phyloP scores from a whole-genome alignment of 2,329 filamentous ascomycete genomes.

The Ophiostoma himal-ulmi region DNA sequence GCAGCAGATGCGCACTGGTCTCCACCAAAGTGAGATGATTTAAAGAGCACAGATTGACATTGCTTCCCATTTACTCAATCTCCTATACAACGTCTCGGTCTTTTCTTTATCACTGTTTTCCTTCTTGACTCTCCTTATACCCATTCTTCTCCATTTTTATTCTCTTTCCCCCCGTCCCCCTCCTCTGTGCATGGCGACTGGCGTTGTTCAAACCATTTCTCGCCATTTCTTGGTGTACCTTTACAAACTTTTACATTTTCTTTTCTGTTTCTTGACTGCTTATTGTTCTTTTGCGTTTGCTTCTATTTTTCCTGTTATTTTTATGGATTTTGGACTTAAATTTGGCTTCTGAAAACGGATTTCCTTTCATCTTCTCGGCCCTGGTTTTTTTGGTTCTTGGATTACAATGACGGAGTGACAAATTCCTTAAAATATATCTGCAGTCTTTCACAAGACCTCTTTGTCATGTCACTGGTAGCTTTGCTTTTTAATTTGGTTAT shows the following conservation, averaged over 20 bases:
- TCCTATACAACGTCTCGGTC: neutral
- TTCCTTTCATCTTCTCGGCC: neutral
- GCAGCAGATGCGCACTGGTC: slow-evolving; percentile 44
- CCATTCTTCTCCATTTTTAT: slow-evolving; percentile 11
- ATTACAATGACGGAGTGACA: slow-evolving; percentile 1
- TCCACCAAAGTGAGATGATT: slow-evolving; percentile 53
- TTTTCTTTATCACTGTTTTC: neutral
- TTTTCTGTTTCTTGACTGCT: neutral
- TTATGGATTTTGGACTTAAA: neutral
- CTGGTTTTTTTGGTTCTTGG: neutral
- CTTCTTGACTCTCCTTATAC: slow-evolving; percentile 18
- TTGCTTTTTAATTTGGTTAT: slow-evolving; percentile 4
- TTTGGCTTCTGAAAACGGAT: neutral
- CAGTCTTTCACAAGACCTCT: slow-evolving; percentile 15
- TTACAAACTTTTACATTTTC: neutral
- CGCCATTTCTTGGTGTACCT: slow-evolving; percentile 10
- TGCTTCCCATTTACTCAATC: neutral
- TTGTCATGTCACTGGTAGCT: neutral
- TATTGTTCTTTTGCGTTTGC: neutral
- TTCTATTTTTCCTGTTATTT: neutral
- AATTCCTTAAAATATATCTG: slow-evolving; percentile 9
- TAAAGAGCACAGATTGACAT: slow-evolving; percentile 30
- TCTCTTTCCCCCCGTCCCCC: neutral
- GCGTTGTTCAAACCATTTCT: slow-evolving; percentile 32
- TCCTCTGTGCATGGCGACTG: slow-evolving; percentile 34